These are phyloP conservation scores for Microthyrium microscopicum DNA, from an alignment of 2,329 filamentous ascomycete genomes.

Conservation along the genomic window DNA sequence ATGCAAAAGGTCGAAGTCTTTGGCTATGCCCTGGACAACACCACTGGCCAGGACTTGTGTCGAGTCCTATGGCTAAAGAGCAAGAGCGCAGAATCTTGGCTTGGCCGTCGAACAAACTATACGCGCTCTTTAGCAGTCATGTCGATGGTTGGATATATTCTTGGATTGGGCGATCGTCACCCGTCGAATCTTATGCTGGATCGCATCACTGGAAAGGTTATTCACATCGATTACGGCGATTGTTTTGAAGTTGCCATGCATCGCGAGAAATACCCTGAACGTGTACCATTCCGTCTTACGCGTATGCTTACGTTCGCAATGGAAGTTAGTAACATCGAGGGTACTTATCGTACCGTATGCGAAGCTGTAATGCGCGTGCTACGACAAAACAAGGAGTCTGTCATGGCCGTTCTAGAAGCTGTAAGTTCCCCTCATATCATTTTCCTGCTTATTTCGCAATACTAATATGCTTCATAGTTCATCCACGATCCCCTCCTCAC, in stretches of 20 bases:
- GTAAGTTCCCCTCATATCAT: conserved; percentile 38
- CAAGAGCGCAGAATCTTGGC: conserved; percentile 94
- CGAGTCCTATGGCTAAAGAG: conserved; percentile 97
- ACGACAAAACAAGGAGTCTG: conserved; percentile 89
- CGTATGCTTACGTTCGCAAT: conserved; percentile 99
- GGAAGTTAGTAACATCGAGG: conserved; percentile 99
- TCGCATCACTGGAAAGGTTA: conserved; percentile 85
- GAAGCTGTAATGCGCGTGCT: conserved; percentile 97
- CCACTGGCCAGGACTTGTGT: conserved; percentile 94
- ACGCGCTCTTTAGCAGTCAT: conserved; percentile 93
- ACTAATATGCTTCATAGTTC: conserved; percentile 44
- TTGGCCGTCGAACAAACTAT: conserved; percentile 96
- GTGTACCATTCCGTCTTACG: conserved; percentile 92
- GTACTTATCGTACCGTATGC: conserved; percentile 93
- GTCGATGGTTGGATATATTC: conserved; percentile 99
- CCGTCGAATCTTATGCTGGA: conserved; percentile 97
- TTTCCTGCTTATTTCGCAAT: conserved; percentile 4
- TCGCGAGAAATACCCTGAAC: conserved; percentile 94
- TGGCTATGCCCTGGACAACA: conserved; percentile 97
- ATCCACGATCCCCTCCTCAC: conserved; percentile 98
- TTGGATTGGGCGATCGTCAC: conserved; percentile 89
- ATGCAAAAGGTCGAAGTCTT: conserved; percentile 99
- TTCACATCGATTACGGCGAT: conserved; percentile 98
- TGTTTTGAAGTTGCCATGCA: conserved; percentile 99
- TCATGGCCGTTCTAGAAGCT: conserved; percentile 96